Evolutionary conservation across 192 early-diverging fungal genomes (phyloP).

Genomic region (Backusella liffmaniae): DNA sequence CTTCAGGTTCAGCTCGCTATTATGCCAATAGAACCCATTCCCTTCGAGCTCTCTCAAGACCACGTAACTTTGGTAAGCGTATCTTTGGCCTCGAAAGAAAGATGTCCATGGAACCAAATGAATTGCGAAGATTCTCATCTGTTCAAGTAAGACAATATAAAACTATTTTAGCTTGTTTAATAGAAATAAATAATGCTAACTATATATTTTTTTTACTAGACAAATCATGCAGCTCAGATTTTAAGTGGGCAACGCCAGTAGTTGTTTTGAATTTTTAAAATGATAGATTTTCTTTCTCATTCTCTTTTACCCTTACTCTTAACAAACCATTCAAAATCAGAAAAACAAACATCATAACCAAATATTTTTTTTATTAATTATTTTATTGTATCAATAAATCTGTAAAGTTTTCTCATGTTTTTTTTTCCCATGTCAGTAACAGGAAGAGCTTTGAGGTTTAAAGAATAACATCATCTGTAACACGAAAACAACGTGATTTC

Average conservation of each 20-base stretch:
- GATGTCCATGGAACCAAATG: slow-evolving; percentile 58
- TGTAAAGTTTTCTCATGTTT: neutral
- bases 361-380: neutral
- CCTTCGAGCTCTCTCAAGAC: slow-evolving; percentile 28
- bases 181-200: slow-evolving; percentile 5
- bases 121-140: slow-evolving; percentile 73
- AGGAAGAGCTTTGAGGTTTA: too few species aligned
- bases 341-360: neutral
- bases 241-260: slow-evolving; percentile 3
- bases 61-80: slow-evolving; percentile 35
- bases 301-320: neutral
- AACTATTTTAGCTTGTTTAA: neutral
- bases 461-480: too few species aligned
- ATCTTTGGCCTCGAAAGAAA: slow-evolving; percentile 50
- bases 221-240: slow-evolving; percentile 33
- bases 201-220: slow-evolving; percentile 12
- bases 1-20: slow-evolving; percentile 26
- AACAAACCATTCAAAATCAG: neutral
- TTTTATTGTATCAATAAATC: slow-evolving; percentile 2
- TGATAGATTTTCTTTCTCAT: slow-evolving; percentile 4
- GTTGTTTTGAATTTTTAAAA: neutral
- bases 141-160: slow-evolving; percentile 50
- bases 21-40: slow-evolving; percentile 38
- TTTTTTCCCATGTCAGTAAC: too few species aligned
- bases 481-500: too few species aligned